Base-by-base conservation (phyloP, 495 filamentous ascomycete species). In the Podospora australis region DNA sequence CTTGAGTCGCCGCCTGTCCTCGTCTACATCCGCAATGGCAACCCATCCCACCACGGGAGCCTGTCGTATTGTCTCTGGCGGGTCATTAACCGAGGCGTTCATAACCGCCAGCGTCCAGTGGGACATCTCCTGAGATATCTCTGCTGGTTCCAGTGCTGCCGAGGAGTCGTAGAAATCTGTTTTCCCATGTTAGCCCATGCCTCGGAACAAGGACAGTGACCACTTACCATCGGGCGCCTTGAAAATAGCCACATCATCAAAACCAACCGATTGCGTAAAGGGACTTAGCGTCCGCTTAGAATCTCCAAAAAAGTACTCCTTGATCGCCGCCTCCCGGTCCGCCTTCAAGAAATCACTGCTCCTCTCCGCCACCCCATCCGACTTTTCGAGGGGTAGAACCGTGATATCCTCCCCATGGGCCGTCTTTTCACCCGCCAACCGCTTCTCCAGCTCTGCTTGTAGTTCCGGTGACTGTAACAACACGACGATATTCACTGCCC, bases 291-390 rank as follows among this genome's bases (percentile, higher is more conserved):
- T 87, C 44, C 80, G 74, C 53, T 81, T 84, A 0, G 74, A 52
- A 50, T 84, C 82, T 2, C 92, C 92, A 64, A 96, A 97, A 72
- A 97, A 99, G 65, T 97, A 99, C 48, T 90, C 81, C 45, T 82
- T 83, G 14, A 96, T 89, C 24, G 84, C 79, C 0, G 81, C 80
- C 50, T 91, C 85, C 21, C 82, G 74, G 3, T 79, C 64, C 23
- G 77, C 72, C 48, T 83, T 84, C 71, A 89, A 77, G 62, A 86
- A 96, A 1, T 71, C 63, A 10, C 80, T 77, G 52, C 95, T 88
- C 30, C 89, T 76, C 54, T 90, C 82, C 10, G 89, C 88, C 42
- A 87, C 90, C 5, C 92, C 92, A 13, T 89, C 89, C 0, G 88
- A 92, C 63, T 91, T 94, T 35, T 87, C 79, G 6, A 98, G 73